A percentile compares a stretch with the other conserved stretches of the same genome.
phyloP scores from a whole-genome alignment of 2,329 filamentous ascomycete genomes.

The Alternaria sp. region DNA sequence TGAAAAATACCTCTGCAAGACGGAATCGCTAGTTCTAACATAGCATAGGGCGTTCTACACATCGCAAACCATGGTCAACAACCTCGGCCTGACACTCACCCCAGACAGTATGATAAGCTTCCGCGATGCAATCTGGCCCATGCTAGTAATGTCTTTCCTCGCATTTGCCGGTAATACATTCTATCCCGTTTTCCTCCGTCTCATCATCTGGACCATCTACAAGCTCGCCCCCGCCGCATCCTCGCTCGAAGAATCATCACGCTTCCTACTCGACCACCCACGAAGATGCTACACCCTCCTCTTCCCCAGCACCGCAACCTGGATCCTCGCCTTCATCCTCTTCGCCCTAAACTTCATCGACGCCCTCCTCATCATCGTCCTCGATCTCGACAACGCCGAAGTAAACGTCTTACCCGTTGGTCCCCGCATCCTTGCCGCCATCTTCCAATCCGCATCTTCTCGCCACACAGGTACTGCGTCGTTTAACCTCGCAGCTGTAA shows the following conservation, averaged over 20 bases:
- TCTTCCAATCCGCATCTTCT: conserved; percentile 90
- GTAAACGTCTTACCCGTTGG: conserved; percentile 75
- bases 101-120: conserved; percentile 95
- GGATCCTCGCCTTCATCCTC: conserved; percentile 93
- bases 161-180: conserved; percentile 95
- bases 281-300: conserved; percentile 94
- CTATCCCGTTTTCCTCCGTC: conserved; percentile 94
- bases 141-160: conserved; percentile 82
- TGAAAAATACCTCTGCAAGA: conserved; percentile 12
- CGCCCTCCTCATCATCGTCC: conserved; percentile 86
- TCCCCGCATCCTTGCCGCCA: conserved; percentile 80
- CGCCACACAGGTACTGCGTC: conserved; percentile 89
- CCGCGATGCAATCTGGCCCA: conserved; percentile 74
- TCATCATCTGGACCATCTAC: conserved; percentile 85
- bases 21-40: conserved; percentile 65
- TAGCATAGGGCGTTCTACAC: conserved; percentile 86
- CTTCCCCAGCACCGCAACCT: conserved; percentile 88
- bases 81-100: conserved; percentile 89
- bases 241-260: conserved; percentile 85
- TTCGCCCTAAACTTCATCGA: conserved; percentile 83
- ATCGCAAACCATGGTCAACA: conserved; percentile 86
- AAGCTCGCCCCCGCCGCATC: conserved; percentile 70
- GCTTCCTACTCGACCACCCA: conserved; percentile 91
- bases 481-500: conserved; percentile 77
- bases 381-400: conserved; percentile 79